Conservation (phyloP, 176 grass and related monocot species). For the Cocos nucifera region DNA sequence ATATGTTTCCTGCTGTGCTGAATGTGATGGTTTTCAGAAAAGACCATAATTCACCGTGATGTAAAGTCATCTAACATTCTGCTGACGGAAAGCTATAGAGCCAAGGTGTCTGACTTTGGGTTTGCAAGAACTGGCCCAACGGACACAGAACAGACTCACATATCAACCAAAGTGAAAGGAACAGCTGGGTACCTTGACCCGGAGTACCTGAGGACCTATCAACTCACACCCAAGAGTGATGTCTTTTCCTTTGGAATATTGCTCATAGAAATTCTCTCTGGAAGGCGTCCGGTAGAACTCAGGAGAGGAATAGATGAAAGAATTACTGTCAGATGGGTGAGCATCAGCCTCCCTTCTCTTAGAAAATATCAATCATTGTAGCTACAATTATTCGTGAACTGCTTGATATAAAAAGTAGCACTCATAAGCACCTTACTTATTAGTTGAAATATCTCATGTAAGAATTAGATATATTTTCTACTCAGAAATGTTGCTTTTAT, state of each 20-base stretch:
- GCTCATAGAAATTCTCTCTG: constrained; percentile 90
- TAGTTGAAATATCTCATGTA: too few species aligned
- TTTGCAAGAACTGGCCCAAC: constrained; percentile 83
- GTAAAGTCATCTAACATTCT: constrained; percentile 99
- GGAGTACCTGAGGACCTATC: constrained; percentile 87
- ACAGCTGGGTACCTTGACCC: constrained; percentile 95
- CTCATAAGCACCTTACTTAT: too few species aligned
- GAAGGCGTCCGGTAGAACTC: constrained; percentile 73
- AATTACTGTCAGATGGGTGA: constrained; percentile 97
- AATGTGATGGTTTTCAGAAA: constrained; percentile 51
- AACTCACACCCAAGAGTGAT: constrained; percentile 94
- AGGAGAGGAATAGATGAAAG: constrained; percentile 63
- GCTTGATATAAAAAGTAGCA: too few species aligned
- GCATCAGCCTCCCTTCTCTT: background rate
- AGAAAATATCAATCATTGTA: too few species aligned
- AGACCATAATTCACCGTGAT: constrained; percentile 97
- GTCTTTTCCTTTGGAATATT: constrained; percentile 97
- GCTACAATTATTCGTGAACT: too few species aligned
- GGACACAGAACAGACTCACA: constrained; percentile 92
- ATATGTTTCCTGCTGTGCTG: too few species aligned
- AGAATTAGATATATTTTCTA: too few species aligned
- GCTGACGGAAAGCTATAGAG: constrained; percentile 79
- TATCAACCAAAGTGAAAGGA: constrained; percentile 97
- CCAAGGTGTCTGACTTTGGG: constrained; percentile 88
- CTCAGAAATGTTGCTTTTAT: too few species aligned